Percentiles rank a stretch among this genome's conserved stretches.
Conservation (phyloP, 257 asterid species). For the Oldenlandia corymbosa region DNA sequence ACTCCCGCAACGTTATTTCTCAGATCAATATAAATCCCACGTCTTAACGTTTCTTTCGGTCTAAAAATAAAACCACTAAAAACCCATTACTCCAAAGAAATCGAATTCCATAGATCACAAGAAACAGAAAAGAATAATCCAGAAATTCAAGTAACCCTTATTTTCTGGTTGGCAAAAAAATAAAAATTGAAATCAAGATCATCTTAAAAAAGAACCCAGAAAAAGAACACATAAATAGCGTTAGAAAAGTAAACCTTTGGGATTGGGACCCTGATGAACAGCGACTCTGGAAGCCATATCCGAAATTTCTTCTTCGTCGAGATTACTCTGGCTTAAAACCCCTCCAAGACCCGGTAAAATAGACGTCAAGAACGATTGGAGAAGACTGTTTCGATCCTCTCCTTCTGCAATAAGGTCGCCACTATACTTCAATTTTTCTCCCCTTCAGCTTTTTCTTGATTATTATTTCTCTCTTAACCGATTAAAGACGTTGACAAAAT, state of each 20-base stretch:
- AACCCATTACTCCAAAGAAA: not conserved
- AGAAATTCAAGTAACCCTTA: too few relatives aligned
- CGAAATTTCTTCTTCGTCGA: constrained; percentile 19
- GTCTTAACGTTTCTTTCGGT: not conserved
- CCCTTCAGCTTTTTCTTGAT: not conserved
- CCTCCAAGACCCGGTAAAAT: constrained; percentile 62
- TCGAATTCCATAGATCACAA: not conserved
- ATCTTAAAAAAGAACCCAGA: too few relatives aligned
- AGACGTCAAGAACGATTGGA: constrained; percentile 58
- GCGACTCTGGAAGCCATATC: constrained; percentile 48
- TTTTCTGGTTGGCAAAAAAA: too few relatives aligned
- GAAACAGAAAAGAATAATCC: not conserved
- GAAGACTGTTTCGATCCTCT: constrained; percentile 65
- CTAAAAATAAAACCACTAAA: not conserved
- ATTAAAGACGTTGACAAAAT: not conserved
- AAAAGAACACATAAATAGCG: too few relatives aligned
- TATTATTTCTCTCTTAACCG: not conserved
- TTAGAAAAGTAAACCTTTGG: constrained; percentile 29
- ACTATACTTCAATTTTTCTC: constrained; percentile 23
- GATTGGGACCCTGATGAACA: constrained; percentile 41
- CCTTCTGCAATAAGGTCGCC: constrained; percentile 57
- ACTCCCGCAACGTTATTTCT: not conserved
- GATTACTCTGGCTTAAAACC: constrained; percentile 37
- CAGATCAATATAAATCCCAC: not conserved
- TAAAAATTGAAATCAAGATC: too few relatives aligned